These are phyloP conservation scores for Aspergillus aculeatus DNA, from an alignment of 2,329 filamentous ascomycete species.

Conservation along the genomic window DNA sequence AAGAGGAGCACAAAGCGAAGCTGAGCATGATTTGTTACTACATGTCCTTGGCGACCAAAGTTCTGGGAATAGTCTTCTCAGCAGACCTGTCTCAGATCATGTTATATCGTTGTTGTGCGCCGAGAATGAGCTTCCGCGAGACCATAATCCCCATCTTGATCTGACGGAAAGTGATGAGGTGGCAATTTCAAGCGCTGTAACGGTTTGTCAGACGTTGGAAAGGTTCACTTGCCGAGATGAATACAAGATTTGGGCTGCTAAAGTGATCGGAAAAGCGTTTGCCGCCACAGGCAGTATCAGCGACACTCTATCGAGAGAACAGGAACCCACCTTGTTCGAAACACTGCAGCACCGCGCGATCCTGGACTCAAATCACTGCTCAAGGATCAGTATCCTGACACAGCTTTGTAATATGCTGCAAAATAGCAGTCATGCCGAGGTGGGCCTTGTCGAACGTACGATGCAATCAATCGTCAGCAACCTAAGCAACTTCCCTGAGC, in stretches of 20 bases:
- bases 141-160: slow-evolving; percentile 55
- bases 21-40: slow-evolving; percentile 78
- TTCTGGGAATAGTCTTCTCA: slow-evolving; percentile 63
- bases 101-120: slow-evolving; percentile 60
- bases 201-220: slow-evolving; percentile 74
- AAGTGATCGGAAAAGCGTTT: slow-evolving; percentile 80
- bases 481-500: slow-evolving; percentile 28
- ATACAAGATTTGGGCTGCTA: slow-evolving; percentile 82
- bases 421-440: slow-evolving; percentile 52
- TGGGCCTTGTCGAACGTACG: slow-evolving; percentile 46
- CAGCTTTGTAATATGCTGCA: slow-evolving; percentile 63
- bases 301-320: slow-evolving; percentile 48
- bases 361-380: slow-evolving; percentile 36
- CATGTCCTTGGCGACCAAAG: slow-evolving; percentile 74
- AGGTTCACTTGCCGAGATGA: slow-evolving; percentile 61
- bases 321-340: slow-evolving; percentile 31
- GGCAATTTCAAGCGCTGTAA: slow-evolving; percentile 61
- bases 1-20: slow-evolving; percentile 65
- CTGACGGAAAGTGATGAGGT: slow-evolving; percentile 67
- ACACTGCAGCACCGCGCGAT: slow-evolving; percentile 4
- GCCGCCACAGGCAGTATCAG: slow-evolving; percentile 67
- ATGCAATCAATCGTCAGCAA: slow-evolving; percentile 44
- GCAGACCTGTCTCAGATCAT: slow-evolving; percentile 60
- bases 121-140: slow-evolving; percentile 65
- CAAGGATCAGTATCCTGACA: slow-evolving; percentile 62